Conservation (phyloP, 495 filamentous ascomycete genomes). For the Cladorrhinum samala region DNA sequence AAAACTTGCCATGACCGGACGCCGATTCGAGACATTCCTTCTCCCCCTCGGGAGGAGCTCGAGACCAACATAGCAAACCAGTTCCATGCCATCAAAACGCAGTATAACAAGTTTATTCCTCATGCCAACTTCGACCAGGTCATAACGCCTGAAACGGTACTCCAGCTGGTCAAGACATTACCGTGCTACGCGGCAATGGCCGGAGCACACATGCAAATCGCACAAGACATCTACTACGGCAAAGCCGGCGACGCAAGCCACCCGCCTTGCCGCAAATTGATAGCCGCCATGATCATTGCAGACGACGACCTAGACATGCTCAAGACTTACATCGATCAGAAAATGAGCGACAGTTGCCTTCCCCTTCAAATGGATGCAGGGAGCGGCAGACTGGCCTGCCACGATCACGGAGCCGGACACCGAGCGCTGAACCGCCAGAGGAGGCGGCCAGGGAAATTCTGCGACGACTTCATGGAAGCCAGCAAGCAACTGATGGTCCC, state of each 20-base stretch:
- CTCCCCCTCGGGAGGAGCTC: background rate
- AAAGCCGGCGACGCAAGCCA: background rate
- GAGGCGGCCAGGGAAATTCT: background rate
- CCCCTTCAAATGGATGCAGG: background rate
- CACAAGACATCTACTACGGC: slow-evolving; percentile 1
- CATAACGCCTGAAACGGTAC: background rate
- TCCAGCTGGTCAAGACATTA: background rate
- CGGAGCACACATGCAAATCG: background rate
- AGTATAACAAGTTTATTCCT: background rate
- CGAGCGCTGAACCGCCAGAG: background rate
- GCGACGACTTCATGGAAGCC: background rate
- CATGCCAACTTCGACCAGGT: background rate
- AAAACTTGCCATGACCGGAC: too few relatives aligned
- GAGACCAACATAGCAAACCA: background rate
- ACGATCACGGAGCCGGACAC: background rate
- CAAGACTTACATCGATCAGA: background rate
- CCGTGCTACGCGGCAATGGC: background rate
- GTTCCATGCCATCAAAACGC: background rate
- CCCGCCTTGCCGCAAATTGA: background rate
- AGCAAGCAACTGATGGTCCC: background rate
- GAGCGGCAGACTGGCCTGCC: background rate
- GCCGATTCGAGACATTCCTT: background rate
- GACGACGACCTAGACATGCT: background rate
- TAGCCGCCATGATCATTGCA: background rate
- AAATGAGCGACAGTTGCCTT: background rate